Base-by-base conservation (phyloP, 78 protist species). In the Kipferlia bialata region DNA sequence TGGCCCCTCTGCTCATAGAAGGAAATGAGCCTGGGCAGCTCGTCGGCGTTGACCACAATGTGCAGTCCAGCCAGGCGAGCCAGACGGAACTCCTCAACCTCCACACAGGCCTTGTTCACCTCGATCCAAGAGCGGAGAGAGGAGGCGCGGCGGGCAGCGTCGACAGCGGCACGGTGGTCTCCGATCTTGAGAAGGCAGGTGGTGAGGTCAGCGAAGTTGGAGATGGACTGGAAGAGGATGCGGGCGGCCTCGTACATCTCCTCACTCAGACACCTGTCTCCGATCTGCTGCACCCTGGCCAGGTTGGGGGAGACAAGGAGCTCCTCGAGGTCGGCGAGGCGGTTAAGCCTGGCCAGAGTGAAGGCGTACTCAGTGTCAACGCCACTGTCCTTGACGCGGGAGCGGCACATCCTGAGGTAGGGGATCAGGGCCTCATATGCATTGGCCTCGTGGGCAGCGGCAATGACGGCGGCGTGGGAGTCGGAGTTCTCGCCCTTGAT, bases 101-200 rank as follows among this genome's bases (percentile, higher is more conserved):
- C 92, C 38, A 97, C 92, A 73, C 99, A 95, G 29, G 96, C 92
- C 0, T 73, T 63, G 72, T 63, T 39, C 34, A 97, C 97, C 59
- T 95, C 98, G 76, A 84, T 87, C 98, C 98, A 97, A 0, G 95
- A 87, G 62, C 76, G 61, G 72, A 82, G 80, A 73, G 73, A 60
- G 83, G 84, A 84, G 81, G 99, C 98, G 69, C 93, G 89, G 78
- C 92, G 84, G 0, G 99, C 99, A 16, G 96, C 85, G 18, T 95
- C 98, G 24, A 97, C 95, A 12, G 99, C 98, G 18, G 75, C 89
- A 70, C 82, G 88, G 69, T 56, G 88, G 62, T 85, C 85, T 33
- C 72, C 77, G 32, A 95, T 82, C 64, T 67, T 60, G 53, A 95
- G 88, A 26, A 91, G 91, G 53, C 97, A 85, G 32, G 78, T 38